phyloP scores from a whole-genome alignment of 164 flowering plant genomes.

The Paratinospora sagittata region DNA sequence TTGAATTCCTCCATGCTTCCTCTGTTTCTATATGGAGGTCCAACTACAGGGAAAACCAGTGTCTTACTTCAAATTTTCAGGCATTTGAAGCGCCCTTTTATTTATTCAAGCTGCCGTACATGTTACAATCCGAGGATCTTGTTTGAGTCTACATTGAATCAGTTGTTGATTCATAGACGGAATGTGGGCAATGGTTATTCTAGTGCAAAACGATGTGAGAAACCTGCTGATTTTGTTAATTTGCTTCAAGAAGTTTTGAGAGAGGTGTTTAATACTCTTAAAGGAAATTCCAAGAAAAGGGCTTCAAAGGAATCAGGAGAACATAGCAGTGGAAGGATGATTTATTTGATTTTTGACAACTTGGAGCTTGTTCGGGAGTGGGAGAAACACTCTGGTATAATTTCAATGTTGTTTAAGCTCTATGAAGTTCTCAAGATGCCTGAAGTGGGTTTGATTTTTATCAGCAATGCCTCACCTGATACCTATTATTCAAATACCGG shows the following conservation, averaged over 20 bases:
- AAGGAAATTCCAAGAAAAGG: slow-evolving; percentile 27
- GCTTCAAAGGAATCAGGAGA: slow-evolving; percentile 26
- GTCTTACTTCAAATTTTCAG: slow-evolving; percentile 51
- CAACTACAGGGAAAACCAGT: slow-evolving; percentile 83
- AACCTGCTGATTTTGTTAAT: slow-evolving; percentile 73
- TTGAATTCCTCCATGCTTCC: slow-evolving; percentile 65
- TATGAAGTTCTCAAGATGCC: slow-evolving; percentile 59
- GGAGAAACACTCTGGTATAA: slow-evolving; percentile 65
- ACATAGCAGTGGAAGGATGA: slow-evolving; percentile 49
- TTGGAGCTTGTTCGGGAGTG: slow-evolving; percentile 73
- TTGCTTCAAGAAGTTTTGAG: slow-evolving; percentile 59
- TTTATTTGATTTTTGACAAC: slow-evolving; percentile 77
- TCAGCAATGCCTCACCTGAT: slow-evolving; percentile 68
- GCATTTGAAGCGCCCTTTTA: slow-evolving; percentile 80
- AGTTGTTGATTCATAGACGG: slow-evolving; percentile 61
- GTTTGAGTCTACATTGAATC: slow-evolving; percentile 78
- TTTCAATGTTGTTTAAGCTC: slow-evolving; percentile 64
- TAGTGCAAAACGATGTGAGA: slow-evolving; percentile 76
- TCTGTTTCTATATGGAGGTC: slow-evolving; percentile 64
- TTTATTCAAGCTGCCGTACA: slow-evolving; percentile 68
- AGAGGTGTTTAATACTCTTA: slow-evolving; percentile 33
- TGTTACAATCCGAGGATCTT: slow-evolving; percentile 71
- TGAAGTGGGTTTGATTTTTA: slow-evolving; percentile 72
- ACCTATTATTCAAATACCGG: slow-evolving; percentile 58
- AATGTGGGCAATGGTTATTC: slow-evolving; percentile 48